These are phyloP conservation scores for Ichthyophthirius multifiliis DNA, from an alignment of 169 alveolate species.

Conservation along the genomic window DNA sequence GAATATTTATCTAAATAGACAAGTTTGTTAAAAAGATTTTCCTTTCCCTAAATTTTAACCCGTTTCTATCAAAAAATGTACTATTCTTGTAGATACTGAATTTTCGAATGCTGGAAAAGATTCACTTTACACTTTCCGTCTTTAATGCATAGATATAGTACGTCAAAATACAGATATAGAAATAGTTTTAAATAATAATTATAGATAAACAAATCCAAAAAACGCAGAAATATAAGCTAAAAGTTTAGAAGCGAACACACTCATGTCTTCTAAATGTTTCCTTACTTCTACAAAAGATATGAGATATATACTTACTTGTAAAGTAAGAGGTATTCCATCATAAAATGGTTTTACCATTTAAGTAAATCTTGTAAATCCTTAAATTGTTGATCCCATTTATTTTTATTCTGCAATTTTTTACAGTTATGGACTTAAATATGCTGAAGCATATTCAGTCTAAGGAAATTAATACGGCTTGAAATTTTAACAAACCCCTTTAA, in stretches of 20 bases:
- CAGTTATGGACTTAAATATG: not conserved
- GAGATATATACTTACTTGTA: not conserved
- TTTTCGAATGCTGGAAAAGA: not conserved
- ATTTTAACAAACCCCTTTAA: not conserved
- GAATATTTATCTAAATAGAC: not conserved
- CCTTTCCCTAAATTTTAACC: not conserved
- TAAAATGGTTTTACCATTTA: not conserved
- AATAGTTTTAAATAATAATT: not conserved
- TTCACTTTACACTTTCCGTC: not conserved
- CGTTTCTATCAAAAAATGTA: not conserved
- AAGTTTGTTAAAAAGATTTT: not conserved
- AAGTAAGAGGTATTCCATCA: not conserved
- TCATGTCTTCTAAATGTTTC: not conserved
- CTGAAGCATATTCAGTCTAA: not conserved
- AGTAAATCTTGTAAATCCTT: not conserved
- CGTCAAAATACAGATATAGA: not conserved
- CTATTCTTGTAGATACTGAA: not conserved
- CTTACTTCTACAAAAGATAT: not conserved
- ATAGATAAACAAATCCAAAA: not conserved
- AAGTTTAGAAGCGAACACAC: not conserved
- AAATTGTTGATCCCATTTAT: not conserved
- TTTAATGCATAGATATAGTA: not conserved
- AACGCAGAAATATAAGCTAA: not conserved
- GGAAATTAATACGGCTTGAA: not conserved
- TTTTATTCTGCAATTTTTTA: not conserved